Evolutionary conservation across 495 filamentous ascomycete genomes (phyloP).

Genomic region (Terfezia claveryi): DNA sequence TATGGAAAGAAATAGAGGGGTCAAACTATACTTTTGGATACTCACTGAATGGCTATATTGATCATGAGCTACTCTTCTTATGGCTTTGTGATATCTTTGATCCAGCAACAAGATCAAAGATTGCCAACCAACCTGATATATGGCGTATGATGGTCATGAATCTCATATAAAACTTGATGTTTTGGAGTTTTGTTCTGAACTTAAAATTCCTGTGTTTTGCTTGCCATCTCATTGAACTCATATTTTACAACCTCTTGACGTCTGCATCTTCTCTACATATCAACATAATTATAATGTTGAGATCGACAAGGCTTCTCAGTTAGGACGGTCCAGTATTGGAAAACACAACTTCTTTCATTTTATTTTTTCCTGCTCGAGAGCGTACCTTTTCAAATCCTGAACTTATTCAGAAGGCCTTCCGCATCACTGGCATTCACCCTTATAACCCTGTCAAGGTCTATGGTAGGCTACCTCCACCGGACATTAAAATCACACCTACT

Average conservation of each 20-base stretch:
- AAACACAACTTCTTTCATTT: neutral
- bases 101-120: neutral
- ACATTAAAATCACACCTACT: too few species aligned
- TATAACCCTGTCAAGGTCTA: neutral
- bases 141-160: neutral
- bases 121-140: neutral
- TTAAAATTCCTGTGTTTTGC: neutral
- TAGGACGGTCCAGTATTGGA: neutral
- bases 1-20: neutral
- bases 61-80: neutral
- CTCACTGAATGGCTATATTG: neutral
- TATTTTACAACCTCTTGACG: neutral
- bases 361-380: neutral
- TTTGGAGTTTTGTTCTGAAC: neutral
- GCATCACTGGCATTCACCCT: neutral
- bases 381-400: neutral
- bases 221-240: neutral
- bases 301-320: neutral
- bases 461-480: too few species aligned
- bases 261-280: conserved; percentile 4
- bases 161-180: neutral
- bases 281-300: neutral
- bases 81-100: neutral
- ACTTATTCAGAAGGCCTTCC: neutral
- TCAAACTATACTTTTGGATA: neutral